Evolutionary conservation across 2,329 filamentous ascomycete species (phyloP).

Genomic region (Neofusicoccum ribis): DNA sequence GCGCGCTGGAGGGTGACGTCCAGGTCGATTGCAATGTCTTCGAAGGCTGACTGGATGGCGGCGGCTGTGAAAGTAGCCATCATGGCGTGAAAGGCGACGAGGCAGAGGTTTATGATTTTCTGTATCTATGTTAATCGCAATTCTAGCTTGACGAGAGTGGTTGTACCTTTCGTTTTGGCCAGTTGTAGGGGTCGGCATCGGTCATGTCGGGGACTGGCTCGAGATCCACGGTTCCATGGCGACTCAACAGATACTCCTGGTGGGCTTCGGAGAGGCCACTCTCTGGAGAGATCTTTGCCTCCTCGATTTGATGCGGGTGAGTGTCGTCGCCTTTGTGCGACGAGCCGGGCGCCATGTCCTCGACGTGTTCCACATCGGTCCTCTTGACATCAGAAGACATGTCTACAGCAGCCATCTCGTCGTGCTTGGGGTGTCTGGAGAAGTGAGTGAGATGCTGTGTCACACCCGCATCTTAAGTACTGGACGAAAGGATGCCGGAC

Average conservation of each 20-base stretch:
- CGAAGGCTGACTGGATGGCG: conserved; percentile 56
- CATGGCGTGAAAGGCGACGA: conserved; percentile 59
- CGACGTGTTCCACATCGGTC: not conserved
- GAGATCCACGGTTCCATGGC: conserved; percentile 56
- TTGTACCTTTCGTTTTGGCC: conserved; percentile 52
- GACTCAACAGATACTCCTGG: conserved; percentile 49
- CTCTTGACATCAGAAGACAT: not conserved
- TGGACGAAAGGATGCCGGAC: not conserved
- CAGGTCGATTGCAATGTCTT: conserved; percentile 55
- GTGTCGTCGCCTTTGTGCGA: not conserved
- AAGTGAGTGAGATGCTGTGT: not conserved
- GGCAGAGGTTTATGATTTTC: conserved; percentile 54
- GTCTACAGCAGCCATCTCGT: not conserved
- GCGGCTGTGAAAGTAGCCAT: conserved; percentile 59
- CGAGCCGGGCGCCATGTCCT: not conserved
- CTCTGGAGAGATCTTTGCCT: conserved; percentile 1
- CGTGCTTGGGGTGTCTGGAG: too few relatives aligned
- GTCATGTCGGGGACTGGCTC: conserved; percentile 53
- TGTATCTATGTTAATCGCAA: conserved; percentile 25
- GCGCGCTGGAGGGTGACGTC: conserved; percentile 49
- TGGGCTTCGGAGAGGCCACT: not conserved
- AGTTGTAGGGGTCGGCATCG: conserved; percentile 58
- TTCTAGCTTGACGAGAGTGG: not conserved
- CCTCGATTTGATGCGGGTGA: not conserved
- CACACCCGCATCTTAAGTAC: not conserved